Base-by-base conservation (phyloP, 2,329 filamentous ascomycete genomes). In the Aphanocladium album region DNA sequence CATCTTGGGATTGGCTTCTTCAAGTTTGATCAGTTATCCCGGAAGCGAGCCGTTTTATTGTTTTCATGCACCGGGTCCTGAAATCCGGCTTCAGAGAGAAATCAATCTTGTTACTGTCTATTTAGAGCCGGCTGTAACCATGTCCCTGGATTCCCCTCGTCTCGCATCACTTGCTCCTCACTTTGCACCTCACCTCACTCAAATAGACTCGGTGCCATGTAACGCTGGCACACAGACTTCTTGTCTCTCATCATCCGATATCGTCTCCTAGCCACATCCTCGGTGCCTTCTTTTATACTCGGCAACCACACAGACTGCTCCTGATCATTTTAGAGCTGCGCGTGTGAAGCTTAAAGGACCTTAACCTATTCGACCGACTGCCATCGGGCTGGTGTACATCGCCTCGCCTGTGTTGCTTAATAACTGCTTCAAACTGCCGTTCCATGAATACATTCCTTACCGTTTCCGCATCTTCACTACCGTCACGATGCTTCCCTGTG, bases 401-500 rank as follows among this genome's bases (percentile, higher is more conserved):
- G 33, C 6, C 33, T 6, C 6, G 6, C 33, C 12, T 35, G 33
- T 6, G 12, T 35, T 6, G 33, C 12, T 35, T 35, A 2, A 43
- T 14, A 30, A 1, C 17, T 19, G n/a, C 11, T 1, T 19, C 14
- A 5, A 25, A 21, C 9, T 35, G 16, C 9, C 5, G n/a, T 14
- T 17, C 6, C 8, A 21, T 16, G 19, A 4, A 8, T 6, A 35
- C 12, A 8, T 2, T 12, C 4, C 12, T 12, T 27, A 14, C 7
- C 27, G 17, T 30, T 21, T 27, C 27, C 21, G 23, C 21, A 21
- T 19, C 9, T 43, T 35, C 16, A 30, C 12, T 4, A 19, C 11
- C 35, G 9, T 16, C n/a, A 53, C 27, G 16, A 76, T 76, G 74
- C 68, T 69, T 27, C 66, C 67, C 4, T 67, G 66, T 54, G 63